Base-by-base conservation (phyloP, 2,329 filamentous ascomycete species). In the Calonectria ilicicola region DNA sequence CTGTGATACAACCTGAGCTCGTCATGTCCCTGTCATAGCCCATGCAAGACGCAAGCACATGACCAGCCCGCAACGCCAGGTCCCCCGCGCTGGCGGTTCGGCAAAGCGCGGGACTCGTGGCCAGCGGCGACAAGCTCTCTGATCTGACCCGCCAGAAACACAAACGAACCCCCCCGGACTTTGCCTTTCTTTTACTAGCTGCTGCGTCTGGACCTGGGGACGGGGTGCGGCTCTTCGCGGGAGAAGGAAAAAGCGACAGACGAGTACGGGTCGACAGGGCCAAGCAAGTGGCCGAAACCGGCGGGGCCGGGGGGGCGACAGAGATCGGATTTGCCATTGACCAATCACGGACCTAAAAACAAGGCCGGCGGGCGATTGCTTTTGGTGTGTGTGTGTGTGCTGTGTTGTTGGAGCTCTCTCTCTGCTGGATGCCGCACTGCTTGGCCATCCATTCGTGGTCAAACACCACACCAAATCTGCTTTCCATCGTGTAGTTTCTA, bases 171-270 rank as follows among this genome's bases (percentile, higher is more conserved):
- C 19, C 44, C 44, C 53, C 35, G 10, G 53, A 60, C 53, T 60
- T 60, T 60, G 21, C 53, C 53, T 40, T 60, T 60, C 53, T 19
- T 9, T 60, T 19, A 60, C 53, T 60, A 58, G 53, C 19, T 35
- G 44, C 44, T 47, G n/a, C 53, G 27, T 58, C 53, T 19, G 38
- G 32, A n/a, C 27, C n/a, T 40, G 32, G 53, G n/a, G 23, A 58
- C n/a, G 53, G 71, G 63, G 74, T 79, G 78, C 78, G 78, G 78
- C 78, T 79, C 78, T 80, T 74, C 72, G 67, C 78, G 78, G 78
- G 73, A 76, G 67, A 72, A 74, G 66, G 72, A 68, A 73, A 67
- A 73, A 56, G 60, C 64, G 7, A 14, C 14, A 66, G 60, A 44
- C 26, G 29, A 19, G n/a, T n/a, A n/a, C n/a, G n/a, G n/a, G n/a